phyloP scores from a whole-genome alignment of 2,329 filamentous ascomycete species.

The Cryphonectria nitschkei region DNA sequence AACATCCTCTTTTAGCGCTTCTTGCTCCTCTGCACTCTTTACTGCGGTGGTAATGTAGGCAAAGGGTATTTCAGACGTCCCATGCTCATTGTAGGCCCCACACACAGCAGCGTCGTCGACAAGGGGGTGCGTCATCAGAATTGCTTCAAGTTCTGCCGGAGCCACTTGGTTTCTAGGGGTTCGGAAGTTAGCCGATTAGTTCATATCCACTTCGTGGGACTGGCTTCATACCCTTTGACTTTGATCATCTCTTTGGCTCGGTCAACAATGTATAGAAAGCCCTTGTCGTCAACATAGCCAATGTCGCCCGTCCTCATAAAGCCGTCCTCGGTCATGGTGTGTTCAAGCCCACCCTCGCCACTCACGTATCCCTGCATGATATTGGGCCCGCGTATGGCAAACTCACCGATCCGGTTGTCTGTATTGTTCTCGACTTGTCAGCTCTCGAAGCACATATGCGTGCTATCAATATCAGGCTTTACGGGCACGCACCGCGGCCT shows the following conservation, averaged over 20 bases:
- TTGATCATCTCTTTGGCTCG: constrained; percentile 28
- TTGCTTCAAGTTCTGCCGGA: constrained; percentile 22
- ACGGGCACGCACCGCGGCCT: constrained; percentile 14
- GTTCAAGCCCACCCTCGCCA: not conserved
- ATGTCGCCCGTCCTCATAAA: constrained; percentile 25
- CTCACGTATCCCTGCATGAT: constrained; percentile 25
- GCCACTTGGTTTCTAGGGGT: constrained; percentile 20
- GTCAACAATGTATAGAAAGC: constrained; percentile 24
- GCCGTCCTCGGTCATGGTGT: constrained; percentile 10
- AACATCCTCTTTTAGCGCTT: constrained; percentile 5
- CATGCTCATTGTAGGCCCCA: constrained; percentile 22
- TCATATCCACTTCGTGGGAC: not conserved
- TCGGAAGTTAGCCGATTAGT: not conserved
- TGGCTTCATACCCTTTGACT: constrained; percentile 21
- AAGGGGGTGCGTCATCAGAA: constrained; percentile 20
- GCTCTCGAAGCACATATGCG: no score
- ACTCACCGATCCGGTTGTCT: constrained; percentile 22
- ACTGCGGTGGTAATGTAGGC: constrained; percentile 20
- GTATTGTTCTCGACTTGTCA: no score
- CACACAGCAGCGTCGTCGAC: constrained; percentile 23
- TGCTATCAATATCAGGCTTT: not conserved
- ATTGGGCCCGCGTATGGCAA: constrained; percentile 23
- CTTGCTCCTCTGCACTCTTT: not conserved
- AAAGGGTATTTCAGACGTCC: constrained; percentile 25
- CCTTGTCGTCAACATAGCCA: constrained; percentile 20